Base-by-base conservation (phyloP, 768 basidiomycete species). In the Baorangia bicolor region DNA sequence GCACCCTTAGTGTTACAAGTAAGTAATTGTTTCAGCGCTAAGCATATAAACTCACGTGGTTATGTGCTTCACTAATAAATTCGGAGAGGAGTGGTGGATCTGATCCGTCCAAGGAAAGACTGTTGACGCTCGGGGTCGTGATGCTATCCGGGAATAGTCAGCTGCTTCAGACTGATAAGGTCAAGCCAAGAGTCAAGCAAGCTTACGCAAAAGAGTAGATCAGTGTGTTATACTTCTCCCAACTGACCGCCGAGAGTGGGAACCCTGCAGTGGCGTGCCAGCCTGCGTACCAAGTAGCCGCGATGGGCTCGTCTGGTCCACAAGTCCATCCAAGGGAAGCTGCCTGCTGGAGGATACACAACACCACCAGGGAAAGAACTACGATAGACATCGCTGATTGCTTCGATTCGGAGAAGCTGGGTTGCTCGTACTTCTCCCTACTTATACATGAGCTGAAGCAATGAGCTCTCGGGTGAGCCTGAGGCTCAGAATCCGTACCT, bases 181-280 rank as follows among this genome's bases (percentile, higher is more conserved):
- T n/a, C 35, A 30, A 21, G 27, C 13, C 18, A 16, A 10, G 16
- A 33, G 8, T n/a, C 35, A 30, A 21, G 27, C 13, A 21, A 16
- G 65, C 75, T 70, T 60, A 75, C 77, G 83, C 87, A 60, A 88
- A 89, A 0, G 87, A 75, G 68, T 87, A 88, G 18, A 79, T 82
- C 38, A 87, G 57, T 20, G 81, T 76, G 7, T 80, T 87, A 67
- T 88, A 89, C 69, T 86, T 87, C 21, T 72, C 70, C 87, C 87
- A 88, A 57, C 75, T 80, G 57, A 89, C 71, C n/a, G 77, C 73
- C 5, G 74, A 73, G 13, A 84, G 70, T 3, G 84, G 75, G 61
- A 83, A 84, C 0, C 76, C 74, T 21, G 71, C 64, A 13, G 66
- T 68, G n/a, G 78, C 75, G 62, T 86, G 82, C 81, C 80, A 88